Evolutionary conservation across 352 stramenopile genomes (phyloP).

Genomic region (Phytophthora constricta): DNA sequence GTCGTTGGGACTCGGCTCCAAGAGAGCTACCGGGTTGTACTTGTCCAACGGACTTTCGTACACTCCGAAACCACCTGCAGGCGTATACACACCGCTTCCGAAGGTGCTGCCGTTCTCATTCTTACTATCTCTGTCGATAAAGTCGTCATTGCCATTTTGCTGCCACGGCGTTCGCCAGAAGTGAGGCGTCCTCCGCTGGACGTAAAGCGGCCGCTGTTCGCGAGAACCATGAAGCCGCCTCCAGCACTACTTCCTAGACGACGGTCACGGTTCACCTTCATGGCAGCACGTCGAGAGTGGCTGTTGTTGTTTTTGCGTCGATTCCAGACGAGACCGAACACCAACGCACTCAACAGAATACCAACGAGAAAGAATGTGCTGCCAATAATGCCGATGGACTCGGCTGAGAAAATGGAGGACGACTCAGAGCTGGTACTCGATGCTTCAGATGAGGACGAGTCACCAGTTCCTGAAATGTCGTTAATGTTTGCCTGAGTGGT

Average conservation of each 20-base stretch:
- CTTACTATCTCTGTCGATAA: conserved; percentile 49
- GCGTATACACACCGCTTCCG: conserved; percentile 39
- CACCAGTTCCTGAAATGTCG: conserved; percentile 28
- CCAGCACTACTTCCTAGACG: conserved; percentile 36
- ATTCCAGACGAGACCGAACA: conserved; percentile 45
- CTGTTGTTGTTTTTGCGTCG: conserved; percentile 27
- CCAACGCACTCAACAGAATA: conserved; percentile 44
- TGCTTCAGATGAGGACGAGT: conserved; percentile 3
- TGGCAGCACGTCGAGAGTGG: conserved; percentile 7
- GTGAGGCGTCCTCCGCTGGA: conserved; percentile 34
- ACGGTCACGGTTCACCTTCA: conserved; percentile 40
- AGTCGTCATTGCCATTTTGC: conserved; percentile 35
- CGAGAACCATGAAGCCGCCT: conserved; percentile 34
- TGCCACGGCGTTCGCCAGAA: conserved; percentile 8
- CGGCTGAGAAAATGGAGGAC: conserved; percentile 47
- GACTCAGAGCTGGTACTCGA: conserved; percentile 25
- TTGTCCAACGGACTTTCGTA: conserved; percentile 44
- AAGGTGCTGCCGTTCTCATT: conserved; percentile 60
- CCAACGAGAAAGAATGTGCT: conserved; percentile 56
- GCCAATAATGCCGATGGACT: conserved; percentile 58
- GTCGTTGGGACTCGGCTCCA: conserved; percentile 58
- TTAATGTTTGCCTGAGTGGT: conserved; percentile 22
- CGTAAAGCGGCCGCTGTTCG: conserved; percentile 15
- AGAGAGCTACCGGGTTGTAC: conserved; percentile 62
- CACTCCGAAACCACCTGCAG: conserved; percentile 23